Evolutionary conservation across 176 grass and related monocot genomes (phyloP), one percentile per base, ranked within the genome.

Genomic region (Secale cereale): DNA sequence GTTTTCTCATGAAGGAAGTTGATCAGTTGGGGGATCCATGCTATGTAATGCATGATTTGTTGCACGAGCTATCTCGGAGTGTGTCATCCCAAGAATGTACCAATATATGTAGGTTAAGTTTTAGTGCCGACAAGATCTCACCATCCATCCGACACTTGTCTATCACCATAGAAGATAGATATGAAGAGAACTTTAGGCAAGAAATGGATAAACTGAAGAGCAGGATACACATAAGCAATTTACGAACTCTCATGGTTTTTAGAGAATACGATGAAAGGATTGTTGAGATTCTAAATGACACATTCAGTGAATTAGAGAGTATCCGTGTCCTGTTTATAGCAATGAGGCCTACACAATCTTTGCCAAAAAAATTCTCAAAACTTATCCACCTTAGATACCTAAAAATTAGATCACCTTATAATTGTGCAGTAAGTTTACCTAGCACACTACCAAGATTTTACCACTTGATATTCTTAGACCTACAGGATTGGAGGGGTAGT

Each of bases 191-290:
- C 0, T 65, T 65, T 31, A 2, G 0, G 0, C 28, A 17, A 31
- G 62, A 65, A 65, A 31, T 65, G 0, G 28, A 28, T 31, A 65
- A 65, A 65, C 0, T 65, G 6, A 65, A 65, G 6, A 1, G 6
- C 0, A 17, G 0, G 5, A 17, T 65, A 31, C 28, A 65, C 14
- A 4, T 65, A 1, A 0, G 1, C 17, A 65, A 31, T 31, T 65
- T 65, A 27, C 13, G 62, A 0, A 8, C 14, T 3, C 30, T 65
- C 14, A 65, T 65, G 62, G 31, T 65, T 3, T 65, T 65, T 65
- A 28, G 28, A 3, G 30, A 0, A 0, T 28, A 30, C 31, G 0
- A 17, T 31, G 6, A 0, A 17, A 31, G 6, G 31, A 31, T 31
- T 17, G 62, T 13, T 8, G 17, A 3, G 1, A 2, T 65, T 28